Base-by-base conservation (phyloP, 495 filamentous ascomycete genomes). In the Penicillium ochrochloron region DNA sequence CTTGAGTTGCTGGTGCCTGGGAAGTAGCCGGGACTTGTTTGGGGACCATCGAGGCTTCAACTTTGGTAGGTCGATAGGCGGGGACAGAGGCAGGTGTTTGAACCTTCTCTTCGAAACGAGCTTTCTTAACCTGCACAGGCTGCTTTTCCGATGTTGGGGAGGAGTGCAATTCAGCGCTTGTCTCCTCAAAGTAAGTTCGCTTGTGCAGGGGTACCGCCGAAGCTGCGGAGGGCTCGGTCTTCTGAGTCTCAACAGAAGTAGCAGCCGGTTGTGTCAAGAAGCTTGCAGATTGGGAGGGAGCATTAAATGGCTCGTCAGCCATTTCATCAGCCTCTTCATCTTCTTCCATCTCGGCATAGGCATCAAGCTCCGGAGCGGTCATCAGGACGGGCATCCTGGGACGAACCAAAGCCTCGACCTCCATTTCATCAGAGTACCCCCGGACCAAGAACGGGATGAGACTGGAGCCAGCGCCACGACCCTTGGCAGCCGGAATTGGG, bases 361-460 rank as follows among this genome's bases (percentile, higher is more conserved):
- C 66, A 35, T 73, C 73, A 29, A 75, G 65, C 21, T 69, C 71
- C 1, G 67, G 69, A 2, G 70, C 66, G 55, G 69, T 74, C 64
- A 75, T 77, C 61, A 81, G 58, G 19, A 88, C 77, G 5, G 86
- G 87, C 85, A 88, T 86, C 50, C 87, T 81, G 0, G 90, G 89
- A 34, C 88, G 80, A 8, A 96, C 76, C 58, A 97, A 66, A 19
- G 86, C 82, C 74, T 97, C 92, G 0, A 94, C 89, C 19, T 83
- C 84, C 60, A 85, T 75, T 50, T 87, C 82, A 34, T 80, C 76
- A 1, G 87, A 78, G 68, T 86, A 89, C 48, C 78, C 78, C 59
- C 85, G 79, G 27, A 84, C 84, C 29, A 96, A 77, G 65, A 94
- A 89, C 8, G 93, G 93, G 31, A 97, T 75, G 53, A 96, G 89